These are phyloP conservation scores for Eucalyptus curtisii DNA, from an alignment of 345 rosid species.

Conservation along the genomic window DNA sequence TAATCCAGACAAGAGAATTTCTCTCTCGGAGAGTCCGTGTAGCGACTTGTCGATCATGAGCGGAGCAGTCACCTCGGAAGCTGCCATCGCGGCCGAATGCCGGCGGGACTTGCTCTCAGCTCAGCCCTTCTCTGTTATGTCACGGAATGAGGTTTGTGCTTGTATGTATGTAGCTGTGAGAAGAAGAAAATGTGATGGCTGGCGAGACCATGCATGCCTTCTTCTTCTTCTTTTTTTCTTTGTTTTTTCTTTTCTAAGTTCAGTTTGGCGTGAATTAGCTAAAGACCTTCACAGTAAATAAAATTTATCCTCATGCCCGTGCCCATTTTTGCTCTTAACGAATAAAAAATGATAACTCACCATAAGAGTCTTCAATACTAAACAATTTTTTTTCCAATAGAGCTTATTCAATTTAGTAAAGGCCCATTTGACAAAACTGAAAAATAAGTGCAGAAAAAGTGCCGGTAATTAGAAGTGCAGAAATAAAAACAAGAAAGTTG, in stretches of 20 bases:
- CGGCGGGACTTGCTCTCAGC: background rate
- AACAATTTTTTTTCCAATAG: too few species aligned
- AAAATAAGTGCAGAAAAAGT: background rate
- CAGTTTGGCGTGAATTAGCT: background rate
- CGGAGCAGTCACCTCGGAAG: background rate
- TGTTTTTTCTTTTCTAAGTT: rapidly evolving
- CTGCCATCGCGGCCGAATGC: background rate
- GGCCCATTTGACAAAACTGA: background rate
- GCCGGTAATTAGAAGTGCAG: rapidly evolving
- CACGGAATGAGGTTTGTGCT: background rate
- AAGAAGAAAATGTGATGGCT: background rate
- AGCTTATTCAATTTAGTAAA: too few species aligned
- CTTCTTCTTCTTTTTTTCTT: too few species aligned
- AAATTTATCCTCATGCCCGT: background rate
- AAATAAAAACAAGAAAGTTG: background rate
- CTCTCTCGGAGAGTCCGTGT: background rate
- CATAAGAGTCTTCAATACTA: rapidly evolving
- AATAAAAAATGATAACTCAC: background rate
- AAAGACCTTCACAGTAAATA: too few species aligned
- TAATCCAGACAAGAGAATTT: background rate
- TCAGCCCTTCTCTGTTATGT: background rate
- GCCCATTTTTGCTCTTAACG: background rate
- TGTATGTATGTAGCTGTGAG: background rate
- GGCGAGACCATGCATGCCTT: too few species aligned
- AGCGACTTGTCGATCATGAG: background rate